These are phyloP conservation scores for Diaporthe sp. DNA, from an alignment of 2,329 filamentous ascomycete genomes.

Conservation along the genomic window DNA sequence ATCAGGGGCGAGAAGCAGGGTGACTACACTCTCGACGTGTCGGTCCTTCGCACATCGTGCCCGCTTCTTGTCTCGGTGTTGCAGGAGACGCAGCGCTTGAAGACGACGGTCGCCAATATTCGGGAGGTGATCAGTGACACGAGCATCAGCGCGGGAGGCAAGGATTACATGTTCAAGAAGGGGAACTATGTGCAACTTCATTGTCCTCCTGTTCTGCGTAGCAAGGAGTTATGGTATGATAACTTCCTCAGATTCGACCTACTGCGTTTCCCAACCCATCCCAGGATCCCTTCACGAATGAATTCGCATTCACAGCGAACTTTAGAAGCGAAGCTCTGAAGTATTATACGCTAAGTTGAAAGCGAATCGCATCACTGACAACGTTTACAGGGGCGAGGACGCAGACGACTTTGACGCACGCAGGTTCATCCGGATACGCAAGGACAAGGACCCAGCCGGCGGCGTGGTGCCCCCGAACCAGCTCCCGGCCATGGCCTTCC, in stretches of 20 bases:
- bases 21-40: conserved; percentile 50
- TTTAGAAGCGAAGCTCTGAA: not conserved
- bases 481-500: conserved; percentile 42
- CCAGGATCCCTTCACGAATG: not conserved
- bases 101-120: conserved; percentile 46
- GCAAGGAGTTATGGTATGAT: conserved; percentile 32
- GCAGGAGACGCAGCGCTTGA: conserved; percentile 53
- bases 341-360: not conserved
- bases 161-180: conserved; percentile 51
- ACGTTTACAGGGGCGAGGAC: conserved; percentile 49
- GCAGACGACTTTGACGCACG: conserved; percentile 44
- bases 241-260: not conserved
- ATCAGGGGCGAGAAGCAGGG: conserved; percentile 34
- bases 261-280: not conserved
- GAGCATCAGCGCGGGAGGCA: conserved; percentile 45
- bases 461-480: conserved; percentile 29
- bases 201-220: conserved; percentile 45
- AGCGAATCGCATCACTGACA: not conserved
- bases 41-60: conserved; percentile 51
- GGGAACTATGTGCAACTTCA: conserved; percentile 52
- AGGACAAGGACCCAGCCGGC: conserved; percentile 8
- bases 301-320: not conserved
- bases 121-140: conserved; percentile 52
- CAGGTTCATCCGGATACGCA: conserved; percentile 42
- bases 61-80: conserved; percentile 53